Conservation (phyloP, 1,139 yeast species). For the Geotrichum bryndzae region DNA sequence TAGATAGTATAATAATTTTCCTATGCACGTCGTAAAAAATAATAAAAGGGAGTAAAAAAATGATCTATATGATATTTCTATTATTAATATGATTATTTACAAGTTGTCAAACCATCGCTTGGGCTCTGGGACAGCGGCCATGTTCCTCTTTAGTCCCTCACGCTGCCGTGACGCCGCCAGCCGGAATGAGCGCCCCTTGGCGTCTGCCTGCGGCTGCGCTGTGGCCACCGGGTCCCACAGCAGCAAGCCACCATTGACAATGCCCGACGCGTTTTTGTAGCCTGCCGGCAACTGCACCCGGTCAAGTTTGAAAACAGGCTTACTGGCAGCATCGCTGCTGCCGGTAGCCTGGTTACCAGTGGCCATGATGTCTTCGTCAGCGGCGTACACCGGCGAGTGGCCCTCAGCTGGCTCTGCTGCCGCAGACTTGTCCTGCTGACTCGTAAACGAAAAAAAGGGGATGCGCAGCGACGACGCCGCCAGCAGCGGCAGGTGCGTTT, state of each 20-base stretch:
- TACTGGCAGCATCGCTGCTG: not conserved
- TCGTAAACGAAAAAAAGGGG: slow-evolving; percentile 5
- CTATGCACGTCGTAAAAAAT: not conserved
- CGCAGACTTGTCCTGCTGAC: not conserved
- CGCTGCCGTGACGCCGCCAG: not conserved
- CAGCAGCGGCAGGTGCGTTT: not conserved
- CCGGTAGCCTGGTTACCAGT: not conserved
- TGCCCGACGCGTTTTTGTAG: not conserved
- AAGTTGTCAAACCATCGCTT: not conserved
- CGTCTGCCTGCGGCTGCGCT: not conserved
- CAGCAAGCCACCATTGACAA: not conserved
- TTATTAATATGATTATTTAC: not conserved
- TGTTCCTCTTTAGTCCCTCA: not conserved
- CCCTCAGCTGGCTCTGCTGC: not conserved
- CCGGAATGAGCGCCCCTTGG: not conserved
- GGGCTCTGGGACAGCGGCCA: not conserved
- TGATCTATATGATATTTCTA: not conserved
- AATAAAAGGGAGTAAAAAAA: not conserved
- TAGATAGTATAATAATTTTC: too few species aligned
- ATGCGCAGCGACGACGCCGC: not conserved
- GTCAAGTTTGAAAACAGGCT: not conserved
- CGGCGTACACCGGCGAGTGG: not conserved
- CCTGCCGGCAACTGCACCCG: not conserved
- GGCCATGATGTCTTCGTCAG: too few species aligned
- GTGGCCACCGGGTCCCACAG: not conserved